These are phyloP conservation scores for Phoma sp. DNA, from an alignment of 2,329 filamentous ascomycete species.

Conservation along the genomic window DNA sequence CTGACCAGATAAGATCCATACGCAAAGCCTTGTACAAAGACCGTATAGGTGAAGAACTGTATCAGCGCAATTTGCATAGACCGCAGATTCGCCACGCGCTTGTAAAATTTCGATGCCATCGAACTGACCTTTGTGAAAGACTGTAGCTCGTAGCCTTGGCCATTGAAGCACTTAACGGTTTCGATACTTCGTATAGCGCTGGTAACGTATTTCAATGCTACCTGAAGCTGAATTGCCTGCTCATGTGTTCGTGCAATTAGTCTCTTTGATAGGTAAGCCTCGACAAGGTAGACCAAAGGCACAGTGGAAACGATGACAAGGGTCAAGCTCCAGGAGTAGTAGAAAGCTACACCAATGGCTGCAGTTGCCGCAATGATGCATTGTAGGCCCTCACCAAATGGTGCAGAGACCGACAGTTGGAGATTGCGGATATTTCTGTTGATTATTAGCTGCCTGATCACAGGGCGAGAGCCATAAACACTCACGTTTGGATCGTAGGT, in stretches of 20 bases:
- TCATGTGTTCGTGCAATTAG: conserved; percentile 70
- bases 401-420: conserved; percentile 79
- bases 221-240: conserved; percentile 71
- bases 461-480: background rate
- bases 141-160: conserved; percentile 70
- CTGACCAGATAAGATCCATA: conserved; percentile 76
- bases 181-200: conserved; percentile 78
- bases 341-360: conserved; percentile 74
- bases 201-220: conserved; percentile 73
- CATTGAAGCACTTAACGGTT: conserved; percentile 85
- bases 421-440: conserved; percentile 81
- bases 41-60: conserved; percentile 73
- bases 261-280: conserved; percentile 65
- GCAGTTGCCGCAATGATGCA: conserved; percentile 68
- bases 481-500: conserved; percentile 75
- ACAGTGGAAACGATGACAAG: conserved; percentile 76
- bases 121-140: conserved; percentile 67
- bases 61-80: conserved; percentile 75
- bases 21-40: conserved; percentile 92
- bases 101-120: conserved; percentile 67
- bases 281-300: conserved; percentile 67
- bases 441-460: conserved; percentile 18
- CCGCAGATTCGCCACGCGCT: conserved; percentile 70
- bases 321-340: conserved; percentile 83
- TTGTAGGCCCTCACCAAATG: conserved; percentile 72